These are phyloP conservation scores for Mycena kentingensis DNA, from an alignment of 768 basidiomycete species.

Conservation along the genomic window DNA sequence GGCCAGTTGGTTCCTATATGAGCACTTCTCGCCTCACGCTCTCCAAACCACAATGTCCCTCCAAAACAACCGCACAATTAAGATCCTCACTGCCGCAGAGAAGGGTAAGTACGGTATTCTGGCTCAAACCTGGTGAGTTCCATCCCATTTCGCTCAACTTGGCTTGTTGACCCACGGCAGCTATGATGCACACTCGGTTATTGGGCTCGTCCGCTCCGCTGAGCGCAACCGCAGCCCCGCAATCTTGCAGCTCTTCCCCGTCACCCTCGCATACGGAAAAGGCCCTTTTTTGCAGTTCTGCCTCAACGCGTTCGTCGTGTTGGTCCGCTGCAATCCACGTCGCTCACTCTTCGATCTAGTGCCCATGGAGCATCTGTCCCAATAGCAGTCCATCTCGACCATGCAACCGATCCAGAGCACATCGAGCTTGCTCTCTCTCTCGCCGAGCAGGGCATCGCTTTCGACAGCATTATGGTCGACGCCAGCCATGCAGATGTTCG, in stretches of 20 bases:
- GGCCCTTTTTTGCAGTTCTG: conserved; percentile 50
- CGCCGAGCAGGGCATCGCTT: conserved; percentile 47
- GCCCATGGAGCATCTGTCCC: conserved; percentile 50
- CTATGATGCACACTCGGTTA: conserved; percentile 48
- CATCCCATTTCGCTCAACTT: not conserved
- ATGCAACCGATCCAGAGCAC: conserved; percentile 49
- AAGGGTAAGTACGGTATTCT: conserved; percentile 46
- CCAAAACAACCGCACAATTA: conserved; percentile 45
- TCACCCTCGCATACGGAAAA: conserved; percentile 47
- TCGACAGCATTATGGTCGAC: conserved; percentile 55
- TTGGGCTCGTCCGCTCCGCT: conserved; percentile 48
- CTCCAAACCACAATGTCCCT: no score
- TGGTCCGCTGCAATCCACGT: not conserved
- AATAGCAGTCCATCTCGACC: conserved; percentile 50
- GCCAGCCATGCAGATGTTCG: conserved; percentile 49
- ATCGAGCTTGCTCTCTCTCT: conserved; percentile 47
- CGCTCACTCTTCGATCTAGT: conserved; percentile 23
- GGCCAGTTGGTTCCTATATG: no score
- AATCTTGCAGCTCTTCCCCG: conserved; percentile 47
- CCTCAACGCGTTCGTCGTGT: conserved; percentile 37
- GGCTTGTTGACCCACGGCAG: conserved; percentile 22
- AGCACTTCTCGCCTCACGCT: no score
- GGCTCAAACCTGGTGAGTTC: conserved; percentile 41
- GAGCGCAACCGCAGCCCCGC: conserved; percentile 49
- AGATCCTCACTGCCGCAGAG: conserved; percentile 44